Evolutionary conservation across 2,329 filamentous ascomycete species (phyloP), one percentile per base, ranked within the genome.

Genomic region (Aspergillus sp.): DNA sequence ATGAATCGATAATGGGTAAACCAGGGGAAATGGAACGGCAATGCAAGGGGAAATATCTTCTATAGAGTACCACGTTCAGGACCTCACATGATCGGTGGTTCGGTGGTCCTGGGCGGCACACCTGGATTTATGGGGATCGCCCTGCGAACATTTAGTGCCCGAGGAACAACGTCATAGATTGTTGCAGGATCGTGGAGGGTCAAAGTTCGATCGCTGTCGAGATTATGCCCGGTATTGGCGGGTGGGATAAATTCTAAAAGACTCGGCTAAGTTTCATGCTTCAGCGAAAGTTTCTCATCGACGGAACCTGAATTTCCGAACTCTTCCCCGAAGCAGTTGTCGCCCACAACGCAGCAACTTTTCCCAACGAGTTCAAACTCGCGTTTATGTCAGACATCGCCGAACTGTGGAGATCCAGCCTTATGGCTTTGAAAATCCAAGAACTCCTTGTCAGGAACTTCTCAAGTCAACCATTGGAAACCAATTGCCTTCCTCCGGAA

Each of bases 21-120:
- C 37, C 40, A 37, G 39, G 40, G 25, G 43, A 37, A 23, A 25
- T 31, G 39, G 27, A 6, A 27, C 46, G 44, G 48, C 17, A 43
- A 55, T 31, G 44, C 33, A 35, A 35, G 25, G 19, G n/a, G 37
- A 52, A 27, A 37, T 33, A 46, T 25, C 17, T 39, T 52, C 21
- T 55, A 47, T 55, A 55, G 41, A 52, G 50, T 25, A 47, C 41
- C 43, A 55, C 33, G 40, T 55, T 39, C 33, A 40, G 52, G 23
- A 31, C 44, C 52, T 55, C 52, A 55, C 52, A 55, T 55, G 52
- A 55, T 48, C 52, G 43, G 52, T 48, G 39, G 33, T n/a, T 55
- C 19, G 19, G 35, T 35, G 43, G 21, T 21, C 21, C 21, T 21
- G 21, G 27, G 33, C 35, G 19, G 52, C 23, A 44, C 43, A 44